Conservation (phyloP, 2,329 filamentous ascomycete species). For the Gaeumannomyces tritici region DNA sequence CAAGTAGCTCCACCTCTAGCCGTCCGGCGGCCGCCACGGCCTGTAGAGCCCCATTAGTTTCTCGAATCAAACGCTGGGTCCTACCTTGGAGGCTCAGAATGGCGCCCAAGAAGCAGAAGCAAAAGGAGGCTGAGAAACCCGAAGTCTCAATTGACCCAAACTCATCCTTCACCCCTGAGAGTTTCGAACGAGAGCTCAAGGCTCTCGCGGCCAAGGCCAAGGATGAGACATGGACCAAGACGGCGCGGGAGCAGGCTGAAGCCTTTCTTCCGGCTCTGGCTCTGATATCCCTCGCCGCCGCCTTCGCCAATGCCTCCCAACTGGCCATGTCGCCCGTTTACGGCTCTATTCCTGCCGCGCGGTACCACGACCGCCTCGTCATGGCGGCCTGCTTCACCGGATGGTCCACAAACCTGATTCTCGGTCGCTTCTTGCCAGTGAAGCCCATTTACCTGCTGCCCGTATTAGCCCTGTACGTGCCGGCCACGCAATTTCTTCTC, state of each 20-base stretch:
- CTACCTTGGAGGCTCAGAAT: neutral
- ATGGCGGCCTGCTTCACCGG: slow-evolving; percentile 60
- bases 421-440: slow-evolving; percentile 39
- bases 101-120: slow-evolving; percentile 7
- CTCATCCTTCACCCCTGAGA: slow-evolving; percentile 35
- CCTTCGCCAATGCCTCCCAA: slow-evolving; percentile 62
- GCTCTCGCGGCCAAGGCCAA: slow-evolving; percentile 35
- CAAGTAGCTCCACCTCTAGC: neutral
- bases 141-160: slow-evolving; percentile 15
- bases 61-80: neutral
- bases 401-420: slow-evolving; percentile 55
- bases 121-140: neutral
- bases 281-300: slow-evolving; percentile 48
- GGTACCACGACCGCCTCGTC: slow-evolving; percentile 61
- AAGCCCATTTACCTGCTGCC: slow-evolving; percentile 48
- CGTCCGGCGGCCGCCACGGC: neutral
- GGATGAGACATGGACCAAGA: slow-evolving; percentile 22
- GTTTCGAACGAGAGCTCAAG: slow-evolving; percentile 45
- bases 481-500: slow-evolving; percentile 62
- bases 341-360: slow-evolving; percentile 67
- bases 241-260: slow-evolving; percentile 24
- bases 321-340: slow-evolving; percentile 79
- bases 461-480: slow-evolving; percentile 66
- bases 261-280: slow-evolving; percentile 30
- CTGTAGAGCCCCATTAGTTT: neutral